Evolutionary conservation across 495 filamentous ascomycete genomes (phyloP).

Genomic region (Parachaetomium inaequale): DNA sequence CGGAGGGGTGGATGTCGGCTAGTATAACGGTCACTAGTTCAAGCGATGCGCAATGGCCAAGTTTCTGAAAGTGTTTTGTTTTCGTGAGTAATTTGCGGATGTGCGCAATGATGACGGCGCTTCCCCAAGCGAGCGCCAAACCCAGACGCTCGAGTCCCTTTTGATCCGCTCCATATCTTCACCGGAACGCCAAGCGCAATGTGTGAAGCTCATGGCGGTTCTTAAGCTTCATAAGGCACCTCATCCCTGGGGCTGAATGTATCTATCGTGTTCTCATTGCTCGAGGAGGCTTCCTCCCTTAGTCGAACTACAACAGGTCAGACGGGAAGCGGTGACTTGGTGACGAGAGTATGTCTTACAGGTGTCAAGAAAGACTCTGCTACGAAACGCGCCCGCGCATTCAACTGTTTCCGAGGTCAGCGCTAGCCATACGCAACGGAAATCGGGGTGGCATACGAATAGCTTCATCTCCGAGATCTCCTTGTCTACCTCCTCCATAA

Average conservation of each 20-base stretch:
- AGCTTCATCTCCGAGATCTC: constrained; percentile 99
- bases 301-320: constrained; percentile 13
- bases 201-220: background rate
- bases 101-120: background rate
- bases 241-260: background rate
- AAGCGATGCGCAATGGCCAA: background rate
- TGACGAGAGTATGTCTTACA: constrained; percentile 49
- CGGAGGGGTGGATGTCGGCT: background rate
- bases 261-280: constrained; percentile 5
- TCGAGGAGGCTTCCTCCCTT: background rate
- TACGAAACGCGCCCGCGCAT: constrained; percentile 95
- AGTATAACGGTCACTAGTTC: background rate
- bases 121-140: background rate
- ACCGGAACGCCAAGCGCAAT: constrained; percentile 20
- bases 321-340: background rate
- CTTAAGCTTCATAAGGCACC: background rate
- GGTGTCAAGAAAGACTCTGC: constrained; percentile 97
- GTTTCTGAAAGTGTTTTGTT: background rate
- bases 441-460: constrained; percentile 61
- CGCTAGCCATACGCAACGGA: background rate
- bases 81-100: background rate
- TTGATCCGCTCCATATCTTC: background rate
- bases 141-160: background rate
- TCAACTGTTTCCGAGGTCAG: constrained; percentile 58
- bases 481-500: constrained; percentile 99